phyloP scores from a whole-genome alignment of 352 stramenopile species.

The Phytophthora ramorum region DNA sequence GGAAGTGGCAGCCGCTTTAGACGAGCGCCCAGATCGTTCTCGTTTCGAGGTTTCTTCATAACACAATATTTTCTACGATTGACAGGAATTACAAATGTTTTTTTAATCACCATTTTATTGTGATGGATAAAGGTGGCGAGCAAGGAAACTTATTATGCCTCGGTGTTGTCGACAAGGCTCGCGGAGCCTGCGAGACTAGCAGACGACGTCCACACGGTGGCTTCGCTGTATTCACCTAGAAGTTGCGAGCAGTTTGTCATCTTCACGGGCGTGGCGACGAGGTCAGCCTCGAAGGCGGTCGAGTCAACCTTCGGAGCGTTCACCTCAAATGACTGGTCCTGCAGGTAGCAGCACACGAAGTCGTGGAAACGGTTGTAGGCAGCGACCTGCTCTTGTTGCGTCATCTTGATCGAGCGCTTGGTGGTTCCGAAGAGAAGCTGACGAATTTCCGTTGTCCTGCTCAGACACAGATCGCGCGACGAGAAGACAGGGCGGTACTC shows the following conservation, averaged over 20 bases:
- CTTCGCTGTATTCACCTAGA: conserved; percentile 18
- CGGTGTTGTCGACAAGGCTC: neutral
- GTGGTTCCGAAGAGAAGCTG: conserved; percentile 28
- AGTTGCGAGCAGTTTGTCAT: conserved; percentile 19
- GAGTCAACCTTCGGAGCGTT: conserved; percentile 17
- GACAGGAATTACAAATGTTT: neutral
- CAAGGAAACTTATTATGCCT: no score
- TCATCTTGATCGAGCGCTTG: conserved; percentile 27
- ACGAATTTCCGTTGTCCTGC: conserved; percentile 10
- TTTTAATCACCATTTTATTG: neutral
- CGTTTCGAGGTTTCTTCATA: neutral
- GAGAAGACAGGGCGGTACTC: conserved; percentile 30
- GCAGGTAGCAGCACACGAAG: conserved; percentile 34
- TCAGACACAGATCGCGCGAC: conserved; percentile 35
- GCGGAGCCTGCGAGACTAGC: neutral
- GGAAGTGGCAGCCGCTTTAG: neutral
- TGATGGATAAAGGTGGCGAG: no score
- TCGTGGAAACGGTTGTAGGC: conserved; percentile 36
- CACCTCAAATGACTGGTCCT: conserved; percentile 34
- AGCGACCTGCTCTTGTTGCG: conserved; percentile 8
- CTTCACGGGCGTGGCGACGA: conserved; percentile 18
- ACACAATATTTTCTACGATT: no score
- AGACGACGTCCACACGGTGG: conserved; percentile 19
- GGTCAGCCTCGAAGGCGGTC: conserved; percentile 10
- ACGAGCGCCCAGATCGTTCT: neutral